Percentiles rank a stretch among this genome's conserved stretches.
These are phyloP conservation scores for Aspergillus biplanus DNA, from an alignment of 495 filamentous ascomycete genomes.

Conservation along the genomic window DNA sequence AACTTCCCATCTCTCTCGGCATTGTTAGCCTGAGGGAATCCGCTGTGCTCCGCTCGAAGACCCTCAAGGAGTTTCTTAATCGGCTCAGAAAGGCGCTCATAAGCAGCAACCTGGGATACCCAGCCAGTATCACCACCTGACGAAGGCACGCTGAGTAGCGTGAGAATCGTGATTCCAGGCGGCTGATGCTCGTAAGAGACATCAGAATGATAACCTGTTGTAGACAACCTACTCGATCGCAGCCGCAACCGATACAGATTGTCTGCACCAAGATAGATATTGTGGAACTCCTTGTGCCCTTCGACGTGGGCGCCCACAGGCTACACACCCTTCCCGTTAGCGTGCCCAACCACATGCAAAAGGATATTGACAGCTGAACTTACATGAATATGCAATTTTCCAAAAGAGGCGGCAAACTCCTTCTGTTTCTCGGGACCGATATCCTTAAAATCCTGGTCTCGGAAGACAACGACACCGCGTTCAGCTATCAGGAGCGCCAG, in stretches of 20 bases:
- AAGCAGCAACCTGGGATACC: conserved; percentile 74
- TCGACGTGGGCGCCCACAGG: conserved; percentile 8
- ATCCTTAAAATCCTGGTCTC: conserved; percentile 66
- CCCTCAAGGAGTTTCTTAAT: conserved; percentile 75
- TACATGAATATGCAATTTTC: conserved; percentile 57
- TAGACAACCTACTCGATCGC: neutral
- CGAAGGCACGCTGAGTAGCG: conserved; percentile 68
- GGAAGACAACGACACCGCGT: conserved; percentile 75
- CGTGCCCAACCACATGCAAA: conserved; percentile 12
- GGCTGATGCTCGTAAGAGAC: conserved; percentile 78
- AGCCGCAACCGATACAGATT: conserved; percentile 8
- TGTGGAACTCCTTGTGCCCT: conserved; percentile 11
- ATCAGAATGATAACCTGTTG: conserved; percentile 29
- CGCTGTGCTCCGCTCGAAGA: conserved; percentile 72
- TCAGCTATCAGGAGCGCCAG: conserved; percentile 72
- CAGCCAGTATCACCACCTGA: conserved; percentile 73
- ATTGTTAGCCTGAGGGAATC: conserved; percentile 70
- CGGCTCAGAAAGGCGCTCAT: conserved; percentile 65
- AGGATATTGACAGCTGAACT: conserved; percentile 7
- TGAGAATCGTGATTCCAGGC: conserved; percentile 75
- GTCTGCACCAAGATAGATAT: conserved; percentile 15
- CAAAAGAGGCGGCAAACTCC: conserved; percentile 67
- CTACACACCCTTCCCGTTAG: neutral
- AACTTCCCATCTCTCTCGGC: conserved; percentile 61
- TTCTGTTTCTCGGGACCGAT: conserved; percentile 62